A percentile compares a stretch with the other conserved stretches of the same genome.
These are phyloP conservation scores for Saccharomycopsis phalli DNA, from an alignment of 1,139 yeast species.

Conservation along the genomic window DNA sequence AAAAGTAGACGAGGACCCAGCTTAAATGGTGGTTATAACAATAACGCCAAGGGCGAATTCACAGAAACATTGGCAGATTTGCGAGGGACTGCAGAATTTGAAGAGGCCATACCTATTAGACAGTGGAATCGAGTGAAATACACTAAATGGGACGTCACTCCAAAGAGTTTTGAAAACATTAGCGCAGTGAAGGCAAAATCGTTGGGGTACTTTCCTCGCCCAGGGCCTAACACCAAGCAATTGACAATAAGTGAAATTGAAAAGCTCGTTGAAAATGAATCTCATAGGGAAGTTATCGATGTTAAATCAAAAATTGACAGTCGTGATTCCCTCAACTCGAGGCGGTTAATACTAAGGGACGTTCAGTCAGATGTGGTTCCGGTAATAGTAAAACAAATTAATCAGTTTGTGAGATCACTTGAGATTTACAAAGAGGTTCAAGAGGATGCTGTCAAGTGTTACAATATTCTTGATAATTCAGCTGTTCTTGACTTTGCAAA, in stretches of 20 bases:
- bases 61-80: too few relatives aligned
- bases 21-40: too few relatives aligned
- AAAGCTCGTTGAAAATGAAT: slow-evolving; percentile 36
- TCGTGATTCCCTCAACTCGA: slow-evolving; percentile 41
- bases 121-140: slow-evolving; percentile 36
- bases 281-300: slow-evolving; percentile 28
- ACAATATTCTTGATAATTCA: slow-evolving; percentile 28
- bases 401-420: slow-evolving; percentile 32
- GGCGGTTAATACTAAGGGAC: slow-evolving; percentile 40
- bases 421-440: slow-evolving; percentile 23
- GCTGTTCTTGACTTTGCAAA: slow-evolving; percentile 46
- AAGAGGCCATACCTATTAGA: slow-evolving; percentile 34
- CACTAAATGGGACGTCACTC: slow-evolving; percentile 67
- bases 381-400: slow-evolving; percentile 37
- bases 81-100: too few relatives aligned
- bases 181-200: slow-evolving; percentile 75
- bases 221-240: slow-evolving; percentile 51
- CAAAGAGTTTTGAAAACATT: slow-evolving; percentile 67
- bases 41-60: background rate
- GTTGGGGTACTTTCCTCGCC: slow-evolving; percentile 72
- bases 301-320: slow-evolving; percentile 43
- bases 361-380: slow-evolving; percentile 35
- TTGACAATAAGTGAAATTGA: slow-evolving; percentile 48
- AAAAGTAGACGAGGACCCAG: slow-evolving; percentile 11
- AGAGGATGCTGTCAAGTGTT: slow-evolving; percentile 21